Conservation (phyloP, 23 red algal species). For the Gracilaria gracilis region DNA sequence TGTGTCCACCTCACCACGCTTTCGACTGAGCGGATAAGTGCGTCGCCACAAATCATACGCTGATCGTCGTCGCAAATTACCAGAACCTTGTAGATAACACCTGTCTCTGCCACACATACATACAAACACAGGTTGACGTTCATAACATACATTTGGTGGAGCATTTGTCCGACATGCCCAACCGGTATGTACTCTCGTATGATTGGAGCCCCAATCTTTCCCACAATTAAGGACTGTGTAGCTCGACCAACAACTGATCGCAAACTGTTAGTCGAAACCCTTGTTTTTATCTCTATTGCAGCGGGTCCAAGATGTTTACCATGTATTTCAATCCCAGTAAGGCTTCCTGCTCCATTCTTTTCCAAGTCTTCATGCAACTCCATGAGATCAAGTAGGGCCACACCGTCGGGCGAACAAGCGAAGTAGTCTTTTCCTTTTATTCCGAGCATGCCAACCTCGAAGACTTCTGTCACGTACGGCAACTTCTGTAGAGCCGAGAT, state of each 20-base stretch:
- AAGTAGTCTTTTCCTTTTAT: neutral
- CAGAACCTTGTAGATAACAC: constrained; percentile 26
- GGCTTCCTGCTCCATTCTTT: neutral
- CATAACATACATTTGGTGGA: constrained; percentile 37
- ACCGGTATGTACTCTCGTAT: constrained; percentile 14
- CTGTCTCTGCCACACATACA: neutral
- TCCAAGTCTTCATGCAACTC: neutral
- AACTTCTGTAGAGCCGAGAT: neutral
- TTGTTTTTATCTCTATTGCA: constrained; percentile 43
- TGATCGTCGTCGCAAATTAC: neutral
- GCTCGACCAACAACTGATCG: neutral
- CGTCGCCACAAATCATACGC: neutral
- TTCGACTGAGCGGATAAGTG: neutral
- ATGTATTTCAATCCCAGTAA: neutral
- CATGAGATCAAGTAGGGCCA: neutral
- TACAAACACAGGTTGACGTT: neutral
- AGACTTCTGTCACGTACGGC: neutral
- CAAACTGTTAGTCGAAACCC: neutral
- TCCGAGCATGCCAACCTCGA: neutral
- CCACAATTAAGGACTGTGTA: neutral
- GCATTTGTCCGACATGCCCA: constrained; percentile 36
- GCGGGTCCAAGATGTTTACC: neutral
- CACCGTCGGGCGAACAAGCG: neutral
- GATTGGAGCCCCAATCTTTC: constrained; percentile 1
- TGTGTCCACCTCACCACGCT: neutral